Evolutionary conservation across 352 stramenopile species (phyloP).

Genomic region (Pythium periplocum): DNA sequence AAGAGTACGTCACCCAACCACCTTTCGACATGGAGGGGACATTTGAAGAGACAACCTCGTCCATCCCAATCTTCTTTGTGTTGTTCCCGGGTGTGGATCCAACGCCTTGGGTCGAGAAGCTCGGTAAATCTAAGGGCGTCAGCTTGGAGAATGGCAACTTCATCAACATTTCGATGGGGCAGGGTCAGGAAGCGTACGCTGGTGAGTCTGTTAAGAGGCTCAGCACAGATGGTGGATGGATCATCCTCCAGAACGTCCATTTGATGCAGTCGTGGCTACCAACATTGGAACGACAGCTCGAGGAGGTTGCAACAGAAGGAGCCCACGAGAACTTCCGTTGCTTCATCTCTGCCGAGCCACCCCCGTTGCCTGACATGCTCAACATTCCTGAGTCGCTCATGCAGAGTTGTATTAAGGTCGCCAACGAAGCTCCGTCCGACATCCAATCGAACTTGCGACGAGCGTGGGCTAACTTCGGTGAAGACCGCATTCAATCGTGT

Average conservation of each 20-base stretch:
- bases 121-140: slow-evolving; percentile 85
- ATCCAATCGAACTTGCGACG: slow-evolving; percentile 94
- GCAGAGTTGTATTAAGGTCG: slow-evolving; percentile 95
- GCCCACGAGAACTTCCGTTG: slow-evolving; percentile 93
- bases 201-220: slow-evolving; percentile 89
- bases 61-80: slow-evolving; percentile 95
- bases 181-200: slow-evolving; percentile 91
- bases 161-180: slow-evolving; percentile 93
- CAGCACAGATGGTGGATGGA: slow-evolving; percentile 91
- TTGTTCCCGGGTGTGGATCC: slow-evolving; percentile 94
- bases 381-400: slow-evolving; percentile 96
- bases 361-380: slow-evolving; percentile 90
- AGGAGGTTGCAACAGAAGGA: slow-evolving; percentile 84
- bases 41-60: slow-evolving; percentile 88
- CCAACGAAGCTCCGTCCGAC: slow-evolving; percentile 93
- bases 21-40: slow-evolving; percentile 91
- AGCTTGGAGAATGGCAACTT: slow-evolving; percentile 93
- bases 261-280: slow-evolving; percentile 96
- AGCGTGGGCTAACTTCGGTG: slow-evolving; percentile 93
- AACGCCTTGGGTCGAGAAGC: slow-evolving; percentile 92
- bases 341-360: slow-evolving; percentile 94
- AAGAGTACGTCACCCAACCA: slow-evolving; percentile 90
- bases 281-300: slow-evolving; percentile 89
- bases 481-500: slow-evolving; percentile 85
- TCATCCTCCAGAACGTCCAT: slow-evolving; percentile 95